Conservation (phyloP, 768 basidiomycete species). For the Asterophora parasitica region DNA sequence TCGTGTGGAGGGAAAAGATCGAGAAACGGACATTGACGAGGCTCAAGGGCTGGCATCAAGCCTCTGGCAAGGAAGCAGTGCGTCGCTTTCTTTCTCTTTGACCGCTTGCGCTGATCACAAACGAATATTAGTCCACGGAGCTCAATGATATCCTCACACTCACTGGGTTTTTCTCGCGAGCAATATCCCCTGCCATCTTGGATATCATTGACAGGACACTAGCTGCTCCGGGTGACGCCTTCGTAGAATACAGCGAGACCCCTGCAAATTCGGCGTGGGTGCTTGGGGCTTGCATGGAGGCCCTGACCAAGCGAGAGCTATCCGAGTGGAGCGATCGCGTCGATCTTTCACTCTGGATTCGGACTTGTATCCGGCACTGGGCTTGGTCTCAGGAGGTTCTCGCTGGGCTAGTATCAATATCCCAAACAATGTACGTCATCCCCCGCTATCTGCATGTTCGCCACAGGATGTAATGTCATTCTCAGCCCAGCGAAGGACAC, state of each 20-base stretch:
- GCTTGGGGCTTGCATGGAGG: constrained; percentile 54
- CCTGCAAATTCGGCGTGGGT: constrained; percentile 47
- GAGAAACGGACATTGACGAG: constrained; percentile 43
- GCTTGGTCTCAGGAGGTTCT: constrained; percentile 53
- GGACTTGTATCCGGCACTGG: constrained; percentile 45
- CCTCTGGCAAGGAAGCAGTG: constrained; percentile 38
- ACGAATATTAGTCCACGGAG: constrained; percentile 36
- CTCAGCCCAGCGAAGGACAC: constrained; percentile 21
- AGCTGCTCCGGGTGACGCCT: constrained; percentile 20
- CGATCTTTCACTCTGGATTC: constrained; percentile 48
- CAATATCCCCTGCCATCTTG: constrained; percentile 37
- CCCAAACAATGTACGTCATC: constrained; percentile 38
- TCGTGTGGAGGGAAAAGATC: constrained; percentile 53
- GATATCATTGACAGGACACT: constrained; percentile 42
- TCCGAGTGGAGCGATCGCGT: constrained; percentile 44
- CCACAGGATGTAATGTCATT: not conserved
- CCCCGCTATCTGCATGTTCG: not conserved
- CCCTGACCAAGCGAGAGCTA: constrained; percentile 39
- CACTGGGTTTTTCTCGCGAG: constrained; percentile 43
- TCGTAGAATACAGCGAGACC: constrained; percentile 15
- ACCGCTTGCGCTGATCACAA: not conserved
- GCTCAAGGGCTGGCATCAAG: constrained; percentile 37
- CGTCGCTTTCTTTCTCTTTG: constrained; percentile 8
- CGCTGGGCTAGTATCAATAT: constrained; percentile 45
- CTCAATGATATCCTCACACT: constrained; percentile 53